A percentile compares a stretch with the other conserved stretches of the same genome.
phyloP scores from a whole-genome alignment of 73 alveolate species.

The Uronychia setigera region DNA sequence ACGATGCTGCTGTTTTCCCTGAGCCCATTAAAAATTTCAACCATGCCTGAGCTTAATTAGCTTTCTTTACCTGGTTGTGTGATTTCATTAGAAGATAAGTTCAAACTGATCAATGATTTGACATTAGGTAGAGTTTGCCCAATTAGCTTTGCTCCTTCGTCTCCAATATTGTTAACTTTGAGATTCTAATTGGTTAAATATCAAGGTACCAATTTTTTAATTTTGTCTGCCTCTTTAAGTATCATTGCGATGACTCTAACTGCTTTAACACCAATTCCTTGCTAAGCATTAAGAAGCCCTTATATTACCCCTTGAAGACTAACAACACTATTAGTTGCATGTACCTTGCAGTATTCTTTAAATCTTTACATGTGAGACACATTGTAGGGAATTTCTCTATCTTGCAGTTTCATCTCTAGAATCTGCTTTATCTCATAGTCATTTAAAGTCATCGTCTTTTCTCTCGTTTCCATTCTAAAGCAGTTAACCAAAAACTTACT shows the following conservation, averaged over 20 bases:
- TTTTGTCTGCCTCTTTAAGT: neutral
- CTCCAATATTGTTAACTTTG: conserved; percentile 20
- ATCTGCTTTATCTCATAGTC: too few species aligned
- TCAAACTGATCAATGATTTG: neutral
- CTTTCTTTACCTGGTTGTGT: conserved; percentile 18
- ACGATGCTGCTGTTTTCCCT: conserved; percentile 8
- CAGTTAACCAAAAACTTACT: too few species aligned
- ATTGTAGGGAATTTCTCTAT: neutral
- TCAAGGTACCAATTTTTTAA: neutral
- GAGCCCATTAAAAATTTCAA: neutral
- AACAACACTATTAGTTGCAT: neutral
- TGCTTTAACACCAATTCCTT: neutral
- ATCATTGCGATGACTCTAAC: neutral
- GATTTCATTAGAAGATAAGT: conserved; percentile 25
- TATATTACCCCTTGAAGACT: neutral
- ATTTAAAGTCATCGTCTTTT: too few species aligned
- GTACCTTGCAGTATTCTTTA: neutral
- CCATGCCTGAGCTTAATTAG: neutral
- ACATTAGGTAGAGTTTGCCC: conserved; percentile 1
- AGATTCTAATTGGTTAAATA: neutral
- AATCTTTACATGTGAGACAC: neutral
- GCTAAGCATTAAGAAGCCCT: neutral
- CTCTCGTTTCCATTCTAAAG: too few species aligned
- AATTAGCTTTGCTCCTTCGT: conserved; percentile 19
- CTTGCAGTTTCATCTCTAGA: neutral